Base-by-base conservation (phyloP, 148 eudicot species). In the Rhododendron vialii region DNA sequence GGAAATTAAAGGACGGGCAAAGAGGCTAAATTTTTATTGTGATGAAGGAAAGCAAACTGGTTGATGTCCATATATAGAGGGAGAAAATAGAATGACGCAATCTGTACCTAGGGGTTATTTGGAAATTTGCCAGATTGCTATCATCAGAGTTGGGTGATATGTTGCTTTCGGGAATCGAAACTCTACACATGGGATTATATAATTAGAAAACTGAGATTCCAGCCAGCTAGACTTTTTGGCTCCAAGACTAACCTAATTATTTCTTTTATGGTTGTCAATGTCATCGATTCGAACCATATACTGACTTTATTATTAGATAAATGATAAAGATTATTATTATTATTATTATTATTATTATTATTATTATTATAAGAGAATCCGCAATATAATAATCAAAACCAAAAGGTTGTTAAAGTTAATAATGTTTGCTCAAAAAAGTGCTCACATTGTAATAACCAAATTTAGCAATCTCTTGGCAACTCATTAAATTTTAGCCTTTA, bases 111-210 rank as follows among this genome's bases (percentile, higher is more conserved):
- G 74, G 74, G 3, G 0, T 67, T 38, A 38, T 38, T 38, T 38
- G 35, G 7, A 51, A 47, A 50, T 26, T 48, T 35, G 45, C 30
- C 5, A 73, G 14, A 15, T 77, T 47, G 82, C 47, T 77, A 61
- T 15, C 28, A 51, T 14, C 85, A 50, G 82, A 76, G 85, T 86
- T 83, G 83, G 88, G 88, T 87, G 36, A 61, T 78, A 24, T 17
- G 88, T 87, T 83, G 82, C 85, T 87, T 87, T 87, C 88, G 8
- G 12, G 47, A 53, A 18, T 22, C 71, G 15, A 12, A 3, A 4
- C 35, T 65, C 86, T 4, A 84, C 80, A 33, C 80, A 50, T 38
- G 78, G 71, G 30, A 82, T 86, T 73, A 67, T 51, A 69, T 51
- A 78, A 85, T 33, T 15, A 59, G 45, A 10, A 63, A 67, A 38